Percentiles rank a stretch among this genome's conserved stretches.
Evolutionary conservation across 345 rosid genomes (phyloP).

Genomic region (Psidium friedrichsthalianum): DNA sequence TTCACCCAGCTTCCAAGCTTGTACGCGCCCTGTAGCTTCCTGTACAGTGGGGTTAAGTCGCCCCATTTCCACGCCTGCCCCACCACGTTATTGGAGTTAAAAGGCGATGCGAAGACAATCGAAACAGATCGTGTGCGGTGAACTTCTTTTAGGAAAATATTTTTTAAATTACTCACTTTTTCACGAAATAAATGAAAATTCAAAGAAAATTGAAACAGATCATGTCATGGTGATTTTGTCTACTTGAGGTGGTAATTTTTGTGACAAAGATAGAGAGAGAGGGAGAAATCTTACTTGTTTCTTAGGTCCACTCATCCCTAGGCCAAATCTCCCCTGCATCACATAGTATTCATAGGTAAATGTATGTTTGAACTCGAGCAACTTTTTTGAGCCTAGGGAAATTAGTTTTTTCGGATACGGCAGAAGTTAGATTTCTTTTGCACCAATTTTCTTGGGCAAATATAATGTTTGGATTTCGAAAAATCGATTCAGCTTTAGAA

Average conservation of each 20-base stretch:
- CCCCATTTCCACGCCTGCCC: not conserved
- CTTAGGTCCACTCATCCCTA: fast-evolving
- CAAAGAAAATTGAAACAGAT: not conserved
- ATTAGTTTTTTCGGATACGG: no score
- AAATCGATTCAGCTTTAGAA: not conserved
- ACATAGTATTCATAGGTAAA: not conserved
- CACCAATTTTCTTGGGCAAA: no score
- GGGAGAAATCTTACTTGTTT: not conserved
- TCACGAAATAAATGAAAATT: no score
- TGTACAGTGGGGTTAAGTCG: not conserved
- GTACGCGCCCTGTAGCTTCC: not conserved
- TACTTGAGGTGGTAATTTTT: not conserved
- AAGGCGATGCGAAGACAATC: not conserved
- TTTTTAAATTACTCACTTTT: no score
- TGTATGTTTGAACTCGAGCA: not conserved
- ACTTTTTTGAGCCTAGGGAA: no score
- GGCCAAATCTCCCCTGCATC: not conserved
- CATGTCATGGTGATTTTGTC: not conserved
- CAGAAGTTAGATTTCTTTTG: no score
- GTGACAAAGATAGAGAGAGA: not conserved
- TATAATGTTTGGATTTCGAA: not conserved
- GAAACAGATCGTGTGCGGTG: not conserved
- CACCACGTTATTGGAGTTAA: no score
- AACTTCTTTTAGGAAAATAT: not conserved
- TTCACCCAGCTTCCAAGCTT: no score